Evolutionary conservation across 192 early-diverging fungal species (phyloP), one percentile per base, ranked within the genome.

Genomic region (Paraglomus brasilianum): DNA sequence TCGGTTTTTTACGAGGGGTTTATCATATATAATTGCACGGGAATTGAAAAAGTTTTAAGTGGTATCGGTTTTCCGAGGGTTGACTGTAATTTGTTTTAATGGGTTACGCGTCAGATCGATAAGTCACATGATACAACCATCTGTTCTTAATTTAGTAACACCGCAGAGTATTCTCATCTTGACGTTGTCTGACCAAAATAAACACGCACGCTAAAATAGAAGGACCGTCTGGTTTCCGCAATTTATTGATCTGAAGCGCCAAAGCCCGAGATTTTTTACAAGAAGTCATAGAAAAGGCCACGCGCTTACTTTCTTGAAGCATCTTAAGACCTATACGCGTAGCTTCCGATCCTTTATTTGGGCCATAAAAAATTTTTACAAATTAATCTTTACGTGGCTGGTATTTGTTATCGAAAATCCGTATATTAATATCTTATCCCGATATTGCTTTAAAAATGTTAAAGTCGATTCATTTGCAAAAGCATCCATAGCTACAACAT

Each of bases 381-480:
- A n/a, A 46, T 2, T 38, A 40, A 63, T 6, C 44, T 63, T 17
- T 63, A 45, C n/a, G 43, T 19, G 43, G 61, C 19, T 46, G 0
- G 7, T 38, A 43, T 40, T 63, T 8, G 22, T 45, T 45, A 46
- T 63, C 42, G 44, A 63, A 38, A 38, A 63, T 24, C 44, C 61
- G 2, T 15, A n/a, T n/a, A n/a, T n/a, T n/a, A n/a, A 63, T 63
- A 46, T 63, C 47, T 63, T n/a, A 63, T 13, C 44, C 1, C 19
- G 19, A 63, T 63, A 45, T 38, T 11, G 22, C 14, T 21, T 63
- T 1, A 63, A 38, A 24, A 63, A 66, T 3, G 3, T 15, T 66
- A 66, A 43, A 19, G 47, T 66, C 43, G 42, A 47, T 63, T 63
- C 44, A 45, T 63, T 63, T 46, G 44, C 61, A 63, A 63, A 63